Evolutionary conservation across 139 green algal species (phyloP).

Genomic region (Deuterostichococcus epilithicus): DNA sequence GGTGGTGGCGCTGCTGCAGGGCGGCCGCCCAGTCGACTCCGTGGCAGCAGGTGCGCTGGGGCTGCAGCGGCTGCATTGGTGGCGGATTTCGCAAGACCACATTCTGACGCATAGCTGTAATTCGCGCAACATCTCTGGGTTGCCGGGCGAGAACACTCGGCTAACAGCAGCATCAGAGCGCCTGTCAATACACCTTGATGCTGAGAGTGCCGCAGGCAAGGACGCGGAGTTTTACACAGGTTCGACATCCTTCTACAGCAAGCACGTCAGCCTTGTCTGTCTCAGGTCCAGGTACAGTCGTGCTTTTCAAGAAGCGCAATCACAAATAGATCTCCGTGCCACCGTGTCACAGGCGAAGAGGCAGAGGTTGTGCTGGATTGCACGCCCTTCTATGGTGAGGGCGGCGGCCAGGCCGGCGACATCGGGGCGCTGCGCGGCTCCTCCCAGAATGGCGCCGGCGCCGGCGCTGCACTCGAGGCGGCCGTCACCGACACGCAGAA

Average conservation of each 20-base stretch:
- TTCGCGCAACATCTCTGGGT: too few relatives aligned
- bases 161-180: too few relatives aligned
- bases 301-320: background rate
- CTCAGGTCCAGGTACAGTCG: too few relatives aligned
- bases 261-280: too few relatives aligned
- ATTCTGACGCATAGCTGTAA: too few relatives aligned
- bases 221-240: too few relatives aligned
- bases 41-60: slow-evolving; percentile 27
- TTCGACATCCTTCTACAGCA: too few relatives aligned
- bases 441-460: background rate
- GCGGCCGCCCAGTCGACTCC: slow-evolving; percentile 40
- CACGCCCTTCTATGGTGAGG: slow-evolving; percentile 93
- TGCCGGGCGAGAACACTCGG: too few relatives aligned
- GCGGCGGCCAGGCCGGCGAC: slow-evolving; percentile 81
- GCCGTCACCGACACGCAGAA: slow-evolving; percentile 61
- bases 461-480: slow-evolving; percentile 5
- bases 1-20: slow-evolving; percentile 62
- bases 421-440: slow-evolving; percentile 36
- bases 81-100: too few relatives aligned
- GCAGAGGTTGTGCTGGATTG: slow-evolving; percentile 85
- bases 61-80: background rate
- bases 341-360: slow-evolving; percentile 43
- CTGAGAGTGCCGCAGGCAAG: too few relatives aligned
- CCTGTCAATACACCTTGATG: too few relatives aligned
- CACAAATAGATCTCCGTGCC: too few relatives aligned